These are phyloP conservation scores for Torulaspora pretoriensis DNA, from an alignment of 1,139 yeast species.

Conservation along the genomic window DNA sequence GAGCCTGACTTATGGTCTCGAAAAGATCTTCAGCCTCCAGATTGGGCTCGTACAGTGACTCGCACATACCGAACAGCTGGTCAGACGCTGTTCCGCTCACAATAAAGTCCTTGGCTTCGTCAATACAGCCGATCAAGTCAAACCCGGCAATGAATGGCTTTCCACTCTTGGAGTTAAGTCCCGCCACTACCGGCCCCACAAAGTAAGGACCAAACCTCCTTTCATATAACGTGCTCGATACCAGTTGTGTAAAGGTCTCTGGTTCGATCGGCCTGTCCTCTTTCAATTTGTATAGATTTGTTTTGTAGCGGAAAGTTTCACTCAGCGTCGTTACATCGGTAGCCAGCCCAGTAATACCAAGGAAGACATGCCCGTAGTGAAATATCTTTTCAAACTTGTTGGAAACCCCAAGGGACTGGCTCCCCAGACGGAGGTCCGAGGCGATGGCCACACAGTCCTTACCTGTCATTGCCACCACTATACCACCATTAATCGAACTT, in stretches of 20 bases:
- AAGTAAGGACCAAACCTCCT: constrained; percentile 95
- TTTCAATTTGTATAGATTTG: constrained; percentile 81
- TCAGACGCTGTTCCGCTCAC: constrained; percentile 97
- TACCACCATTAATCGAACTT: constrained; percentile 67
- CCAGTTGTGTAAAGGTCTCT: constrained; percentile 85
- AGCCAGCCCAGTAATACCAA: constrained; percentile 94
- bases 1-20: constrained; percentile 92
- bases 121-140: constrained; percentile 95
- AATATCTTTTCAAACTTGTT: constrained; percentile 92
- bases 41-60: constrained; percentile 89
- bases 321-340: constrained; percentile 85
- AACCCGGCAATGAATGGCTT: constrained; percentile 93
- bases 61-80: constrained; percentile 98
- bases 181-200: constrained; percentile 95
- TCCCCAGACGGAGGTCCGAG: constrained; percentile 88
- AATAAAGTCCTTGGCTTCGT: constrained; percentile 88
- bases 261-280: constrained; percentile 95
- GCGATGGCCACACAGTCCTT: constrained; percentile 98
- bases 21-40: constrained; percentile 93
- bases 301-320: constrained; percentile 77
- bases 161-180: constrained; percentile 72
- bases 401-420: constrained; percentile 87
- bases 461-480: constrained; percentile 98
- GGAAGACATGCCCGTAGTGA: constrained; percentile 75
- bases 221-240: constrained; percentile 84